Percentiles rank a stretch among this genome's conserved stretches.
Evolutionary conservation across 306 rosid genomes (phyloP).

Genomic region (Senna tora): DNA sequence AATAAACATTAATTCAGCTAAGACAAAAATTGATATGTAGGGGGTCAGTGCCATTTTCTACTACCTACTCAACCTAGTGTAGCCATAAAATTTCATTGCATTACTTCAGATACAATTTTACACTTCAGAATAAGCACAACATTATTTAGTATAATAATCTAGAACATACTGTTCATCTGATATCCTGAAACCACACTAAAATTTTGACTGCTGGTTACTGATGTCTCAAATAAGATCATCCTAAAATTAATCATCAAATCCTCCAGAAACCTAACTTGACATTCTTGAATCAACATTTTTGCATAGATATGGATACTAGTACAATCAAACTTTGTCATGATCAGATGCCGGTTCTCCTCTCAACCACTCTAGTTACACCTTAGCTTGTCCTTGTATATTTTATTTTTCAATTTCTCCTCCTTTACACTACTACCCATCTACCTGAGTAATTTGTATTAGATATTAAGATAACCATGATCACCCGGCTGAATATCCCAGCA

Average conservation of each 20-base stretch:
- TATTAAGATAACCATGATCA: background rate
- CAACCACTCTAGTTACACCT: background rate
- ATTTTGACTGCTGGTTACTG: constrained; percentile 1
- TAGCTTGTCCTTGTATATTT: background rate
- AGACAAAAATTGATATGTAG: constrained; percentile 6
- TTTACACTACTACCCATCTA: background rate
- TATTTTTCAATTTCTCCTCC: background rate
- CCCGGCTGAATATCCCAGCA: background rate
- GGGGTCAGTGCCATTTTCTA: constrained; percentile 22
- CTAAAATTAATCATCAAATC: background rate
- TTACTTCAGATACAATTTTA: constrained; percentile 1
- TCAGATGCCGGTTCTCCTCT: background rate
- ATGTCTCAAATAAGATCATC: constrained; percentile 4
- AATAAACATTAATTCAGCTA: constrained; percentile 16
- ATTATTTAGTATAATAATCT: background rate
- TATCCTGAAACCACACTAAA: constrained; percentile 1
- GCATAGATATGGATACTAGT: background rate
- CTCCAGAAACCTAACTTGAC: constrained; percentile 1
- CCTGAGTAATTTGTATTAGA: background rate
- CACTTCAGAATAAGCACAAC: constrained; percentile 17
- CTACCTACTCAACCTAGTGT: background rate
- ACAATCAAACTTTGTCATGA: background rate
- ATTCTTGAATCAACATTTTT: background rate
- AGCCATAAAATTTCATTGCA: constrained; percentile 5
- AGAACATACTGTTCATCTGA: constrained; percentile 10